Evolutionary conservation across 352 stramenopile species (phyloP).

Genomic region (Blastocystis sp.): DNA sequence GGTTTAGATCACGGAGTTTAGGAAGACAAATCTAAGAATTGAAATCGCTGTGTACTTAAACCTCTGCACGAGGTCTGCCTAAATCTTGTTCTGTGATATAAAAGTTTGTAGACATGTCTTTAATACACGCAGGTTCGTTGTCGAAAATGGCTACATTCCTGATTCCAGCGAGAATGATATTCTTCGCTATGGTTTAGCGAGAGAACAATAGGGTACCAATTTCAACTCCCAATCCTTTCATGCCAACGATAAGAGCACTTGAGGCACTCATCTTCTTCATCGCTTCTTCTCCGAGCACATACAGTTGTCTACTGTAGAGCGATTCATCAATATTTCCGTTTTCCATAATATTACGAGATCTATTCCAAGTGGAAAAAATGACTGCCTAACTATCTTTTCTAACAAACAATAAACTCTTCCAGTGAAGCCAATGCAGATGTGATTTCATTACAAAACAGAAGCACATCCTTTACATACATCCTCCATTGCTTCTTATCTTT

Average conservation of each 20-base stretch:
- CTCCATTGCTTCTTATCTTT: background rate
- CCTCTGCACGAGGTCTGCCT: constrained; percentile 61
- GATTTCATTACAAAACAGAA: background rate
- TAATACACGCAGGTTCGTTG: constrained; percentile 27
- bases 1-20: constrained; percentile 64
- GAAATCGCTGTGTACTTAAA: background rate
- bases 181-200: constrained; percentile 63
- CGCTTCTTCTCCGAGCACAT: constrained; percentile 97
- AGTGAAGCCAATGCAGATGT: background rate
- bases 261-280: constrained; percentile 89
- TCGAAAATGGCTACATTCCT: constrained; percentile 64
- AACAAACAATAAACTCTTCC: constrained; percentile 7
- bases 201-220: background rate
- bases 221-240: constrained; percentile 65
- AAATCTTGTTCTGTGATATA: constrained; percentile 64
- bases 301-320: constrained; percentile 89
- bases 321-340: constrained; percentile 67
- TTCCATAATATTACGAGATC: background rate
- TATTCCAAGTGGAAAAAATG: background rate
- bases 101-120: constrained; percentile 63
- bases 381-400: background rate
- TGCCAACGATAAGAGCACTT: constrained; percentile 87
- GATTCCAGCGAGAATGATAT: constrained; percentile 65
- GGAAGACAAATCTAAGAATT: constrained; percentile 37
- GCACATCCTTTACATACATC: background rate